Evolutionary conservation across 2,329 filamentous ascomycete species (phyloP).

Genomic region (Blumeriella jaapii): DNA sequence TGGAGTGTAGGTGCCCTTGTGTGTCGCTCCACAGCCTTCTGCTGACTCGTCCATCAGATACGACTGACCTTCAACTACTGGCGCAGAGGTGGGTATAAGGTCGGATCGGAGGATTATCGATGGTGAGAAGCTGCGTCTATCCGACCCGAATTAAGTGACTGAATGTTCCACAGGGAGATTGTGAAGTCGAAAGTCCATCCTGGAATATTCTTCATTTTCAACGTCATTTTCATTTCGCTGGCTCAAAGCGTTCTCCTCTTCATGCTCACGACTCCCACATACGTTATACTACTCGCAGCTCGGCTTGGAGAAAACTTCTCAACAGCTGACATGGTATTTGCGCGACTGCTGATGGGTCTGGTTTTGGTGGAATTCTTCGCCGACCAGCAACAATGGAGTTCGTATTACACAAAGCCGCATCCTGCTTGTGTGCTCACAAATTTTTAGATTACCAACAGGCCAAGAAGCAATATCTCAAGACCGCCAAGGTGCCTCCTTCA

Average conservation of each 20-base stretch:
- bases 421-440: slow-evolving; percentile 3
- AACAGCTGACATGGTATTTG: slow-evolving; percentile 45
- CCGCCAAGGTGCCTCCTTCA: slow-evolving; percentile 54
- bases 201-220: slow-evolving; percentile 66
- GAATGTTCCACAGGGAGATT: slow-evolving; percentile 44
- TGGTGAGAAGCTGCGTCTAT: slow-evolving; percentile 40
- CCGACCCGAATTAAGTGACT: neutral
- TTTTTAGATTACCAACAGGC: slow-evolving; percentile 62
- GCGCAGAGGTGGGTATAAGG: slow-evolving; percentile 80
- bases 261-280: slow-evolving; percentile 68
- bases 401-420: slow-evolving; percentile 21
- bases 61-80: slow-evolving; percentile 95
- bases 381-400: slow-evolving; percentile 88
- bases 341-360: slow-evolving; percentile 41
- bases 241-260: slow-evolving; percentile 75
- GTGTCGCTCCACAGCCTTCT: neutral
- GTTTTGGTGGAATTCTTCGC: slow-evolving; percentile 65
- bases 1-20: slow-evolving; percentile 59
- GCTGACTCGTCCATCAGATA: slow-evolving; percentile 34
- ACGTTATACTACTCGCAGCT: slow-evolving; percentile 65
- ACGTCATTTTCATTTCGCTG: slow-evolving; percentile 80
- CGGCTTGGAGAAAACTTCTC: slow-evolving; percentile 44
- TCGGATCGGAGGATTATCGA: slow-evolving; percentile 90
- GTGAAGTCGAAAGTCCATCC: slow-evolving; percentile 54
- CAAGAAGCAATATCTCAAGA: slow-evolving; percentile 63